phyloP scores from a whole-genome alignment of 2,329 filamentous ascomycete species.

The Paecilomyces niveus region DNA sequence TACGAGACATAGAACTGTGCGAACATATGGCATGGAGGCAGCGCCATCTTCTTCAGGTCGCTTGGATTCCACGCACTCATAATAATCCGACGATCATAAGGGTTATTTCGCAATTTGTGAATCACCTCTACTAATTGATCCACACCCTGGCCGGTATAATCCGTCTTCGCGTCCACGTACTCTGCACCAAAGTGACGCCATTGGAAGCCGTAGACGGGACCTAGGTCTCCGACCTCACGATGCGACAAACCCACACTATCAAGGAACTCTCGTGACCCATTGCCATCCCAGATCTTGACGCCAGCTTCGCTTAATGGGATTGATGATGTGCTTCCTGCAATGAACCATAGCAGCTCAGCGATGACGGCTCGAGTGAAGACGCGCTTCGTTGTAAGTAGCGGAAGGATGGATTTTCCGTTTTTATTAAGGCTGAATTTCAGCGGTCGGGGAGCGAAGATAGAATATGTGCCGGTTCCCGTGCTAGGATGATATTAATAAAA shows the following conservation, averaged over 20 bases:
- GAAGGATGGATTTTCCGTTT: constrained; percentile 59
- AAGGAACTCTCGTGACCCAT: constrained; percentile 83
- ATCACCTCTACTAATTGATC: constrained; percentile 92
- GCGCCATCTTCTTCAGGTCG: constrained; percentile 78
- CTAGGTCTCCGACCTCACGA: constrained; percentile 80
- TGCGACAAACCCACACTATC: constrained; percentile 76
- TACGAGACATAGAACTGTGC: constrained; percentile 91
- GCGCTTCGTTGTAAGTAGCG: constrained; percentile 93
- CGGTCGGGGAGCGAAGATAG: constrained; percentile 78
- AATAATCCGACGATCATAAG: constrained; percentile 85
- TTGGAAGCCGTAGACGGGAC: constrained; percentile 96
- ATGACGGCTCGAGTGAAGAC: constrained; percentile 88
- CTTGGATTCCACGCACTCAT: constrained; percentile 90
- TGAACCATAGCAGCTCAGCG: constrained; percentile 92
- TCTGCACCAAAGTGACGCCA: constrained; percentile 97
- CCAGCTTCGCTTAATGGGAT: constrained; percentile 67
- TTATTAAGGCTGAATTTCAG: constrained; percentile 71
- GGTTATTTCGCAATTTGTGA: constrained; percentile 71
- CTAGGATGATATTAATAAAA: constrained; percentile 33
- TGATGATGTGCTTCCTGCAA: constrained; percentile 76
- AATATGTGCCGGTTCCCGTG: constrained; percentile 87
- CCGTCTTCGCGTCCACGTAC: constrained; percentile 69
- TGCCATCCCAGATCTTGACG: constrained; percentile 98
- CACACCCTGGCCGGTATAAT: constrained; percentile 83
- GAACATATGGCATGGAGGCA: constrained; percentile 96